Conservation (phyloP, 202 grass and related monocot genomes). For the Digitaria exilis region DNA sequence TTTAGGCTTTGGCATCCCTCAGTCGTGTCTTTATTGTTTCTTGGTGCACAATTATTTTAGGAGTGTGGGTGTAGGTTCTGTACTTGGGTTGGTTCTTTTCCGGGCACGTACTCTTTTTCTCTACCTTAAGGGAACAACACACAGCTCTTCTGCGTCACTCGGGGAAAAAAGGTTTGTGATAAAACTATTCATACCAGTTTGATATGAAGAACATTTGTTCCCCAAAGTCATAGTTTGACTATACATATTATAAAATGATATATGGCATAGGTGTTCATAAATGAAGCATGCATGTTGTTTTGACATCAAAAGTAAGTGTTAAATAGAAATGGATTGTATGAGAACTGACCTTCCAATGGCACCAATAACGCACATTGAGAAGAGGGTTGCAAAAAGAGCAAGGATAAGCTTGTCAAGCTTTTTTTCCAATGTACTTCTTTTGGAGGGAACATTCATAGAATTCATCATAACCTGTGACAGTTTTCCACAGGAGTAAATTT, state of each 20-base stretch:
- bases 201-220: neutral
- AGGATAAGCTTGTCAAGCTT: constrained; percentile 98
- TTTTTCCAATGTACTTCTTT: constrained; percentile 96
- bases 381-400: constrained; percentile 92
- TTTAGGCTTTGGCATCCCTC: too few species aligned
- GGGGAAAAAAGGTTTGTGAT: neutral
- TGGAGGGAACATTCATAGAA: constrained; percentile 98
- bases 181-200: neutral
- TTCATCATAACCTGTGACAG: constrained; percentile 97
- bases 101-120: too few species aligned
- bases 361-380: constrained; percentile 97
- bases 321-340: constrained; percentile 26
- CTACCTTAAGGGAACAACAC: too few species aligned
- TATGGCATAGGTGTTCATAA: neutral
- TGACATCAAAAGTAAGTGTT: constrained; percentile 3
- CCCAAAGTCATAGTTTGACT: neutral
- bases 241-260: neutral
- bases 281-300: neutral
- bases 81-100: too few species aligned
- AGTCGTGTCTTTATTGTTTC: too few species aligned
- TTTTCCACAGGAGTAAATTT: constrained; percentile 41
- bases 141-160: too few species aligned
- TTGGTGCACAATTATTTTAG: too few species aligned
- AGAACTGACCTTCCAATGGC: constrained; percentile 91
- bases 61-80: too few species aligned